Conservation (phyloP, 768 basidiomycete species). For the Amanita subjunquillea region DNA sequence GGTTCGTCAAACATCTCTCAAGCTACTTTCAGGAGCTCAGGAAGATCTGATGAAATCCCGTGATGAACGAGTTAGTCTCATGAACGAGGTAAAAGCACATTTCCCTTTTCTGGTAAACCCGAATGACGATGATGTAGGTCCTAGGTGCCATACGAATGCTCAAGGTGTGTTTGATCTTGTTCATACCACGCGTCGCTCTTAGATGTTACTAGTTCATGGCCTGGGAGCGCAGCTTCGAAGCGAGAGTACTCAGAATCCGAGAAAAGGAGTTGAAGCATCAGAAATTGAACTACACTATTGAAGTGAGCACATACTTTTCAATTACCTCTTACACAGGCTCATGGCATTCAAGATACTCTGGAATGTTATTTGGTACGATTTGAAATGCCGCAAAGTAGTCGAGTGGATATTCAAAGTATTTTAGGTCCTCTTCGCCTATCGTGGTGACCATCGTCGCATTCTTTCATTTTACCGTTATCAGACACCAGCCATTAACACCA, state of each 20-base stretch:
- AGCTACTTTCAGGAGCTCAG: constrained; percentile 35
- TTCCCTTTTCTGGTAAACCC: background rate
- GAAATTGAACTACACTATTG: constrained; percentile 78
- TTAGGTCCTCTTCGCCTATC: constrained; percentile 56
- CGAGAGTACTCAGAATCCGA: constrained; percentile 58
- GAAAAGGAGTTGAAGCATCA: constrained; percentile 79
- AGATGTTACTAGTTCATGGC: constrained; percentile 68
- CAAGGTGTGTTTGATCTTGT: constrained; percentile 30
- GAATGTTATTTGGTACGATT: constrained; percentile 34
- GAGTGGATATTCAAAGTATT: background rate
- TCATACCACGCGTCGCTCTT: background rate
- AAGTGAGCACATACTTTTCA: constrained; percentile 30
- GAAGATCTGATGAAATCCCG: constrained; percentile 87
- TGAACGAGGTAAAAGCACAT: constrained; percentile 53
- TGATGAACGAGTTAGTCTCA: constrained; percentile 82
- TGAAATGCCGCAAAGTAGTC: background rate
- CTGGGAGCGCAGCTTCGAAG: constrained; percentile 85
- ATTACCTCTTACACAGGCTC: background rate
- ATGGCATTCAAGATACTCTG: constrained; percentile 24
- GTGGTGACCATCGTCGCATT: constrained; percentile 52
- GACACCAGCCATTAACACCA: constrained; percentile 62
- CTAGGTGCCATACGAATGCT: constrained; percentile 87
- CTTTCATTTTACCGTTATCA: constrained; percentile 66
- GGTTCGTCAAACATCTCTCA: background rate
- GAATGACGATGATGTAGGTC: constrained; percentile 32